Evolutionary conservation across 495 filamentous ascomycete species (phyloP), one percentile per base, ranked within the genome.

Genomic region (Penicillium verhagenii): DNA sequence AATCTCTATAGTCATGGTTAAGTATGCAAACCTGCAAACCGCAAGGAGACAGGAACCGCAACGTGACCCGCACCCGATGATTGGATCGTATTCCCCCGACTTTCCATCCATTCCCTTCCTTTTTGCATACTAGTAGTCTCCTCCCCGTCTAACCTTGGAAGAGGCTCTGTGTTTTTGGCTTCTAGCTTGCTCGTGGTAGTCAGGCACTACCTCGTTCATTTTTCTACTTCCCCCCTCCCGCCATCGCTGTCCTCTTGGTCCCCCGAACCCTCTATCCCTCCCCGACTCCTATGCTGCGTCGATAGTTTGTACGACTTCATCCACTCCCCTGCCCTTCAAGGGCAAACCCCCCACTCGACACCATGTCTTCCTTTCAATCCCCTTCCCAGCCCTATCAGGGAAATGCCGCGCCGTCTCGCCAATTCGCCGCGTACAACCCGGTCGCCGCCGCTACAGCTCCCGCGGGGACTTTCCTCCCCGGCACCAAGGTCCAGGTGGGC

Each of bases 401-500:
- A 45, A 70, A 72, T 53, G 46, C 70, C 24, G 63, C 67, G 33
- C 54, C 62, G 26, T 67, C 65, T 47, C 67, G 67, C 44, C 63
- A 66, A 44, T 62, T 70, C 48, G 64, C 70, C 54, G 60, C 66
- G 44, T 74, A 67, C 53, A 76, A 74, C 44, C 72, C 72, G 11
- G 64, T 74, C 47, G 69, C 69, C 43, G 66, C 67, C 50, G 60
- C 70, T 43, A 77, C 71, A 59, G 82, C 85, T 38, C 94, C 93
- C 18, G 82, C 88, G 37, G 94, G 94, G 50, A 97, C 95, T 35
- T 97, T 98, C 67, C 74, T 86, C 31, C 86, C 95, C 14, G 92
- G 92, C 7, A 98, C 94, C 55, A 95, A 96, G 75, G 92, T 98
- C 65, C 92, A 96, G 63, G 91, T 96, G 29, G 94, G 94, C 64